Percentiles rank a stretch among this genome's conserved stretches.
These are phyloP conservation scores for Fusarium redolens DNA, from an alignment of 2,329 filamentous ascomycete genomes.

Conservation along the genomic window DNA sequence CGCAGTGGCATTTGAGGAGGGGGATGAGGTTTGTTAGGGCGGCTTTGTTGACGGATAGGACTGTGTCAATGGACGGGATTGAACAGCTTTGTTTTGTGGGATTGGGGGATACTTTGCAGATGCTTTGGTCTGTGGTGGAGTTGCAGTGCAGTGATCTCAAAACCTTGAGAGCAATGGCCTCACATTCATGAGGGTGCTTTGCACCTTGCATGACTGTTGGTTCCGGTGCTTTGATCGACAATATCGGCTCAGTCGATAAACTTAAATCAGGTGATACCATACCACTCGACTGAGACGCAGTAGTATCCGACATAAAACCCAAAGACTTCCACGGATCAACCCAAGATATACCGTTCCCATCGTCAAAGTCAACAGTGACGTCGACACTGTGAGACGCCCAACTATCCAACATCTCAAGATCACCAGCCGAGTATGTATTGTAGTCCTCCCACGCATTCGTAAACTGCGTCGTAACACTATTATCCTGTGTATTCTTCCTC, in stretches of 20 bases:
- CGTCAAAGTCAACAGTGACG: conserved; percentile 20
- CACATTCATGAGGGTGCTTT: conserved; percentile 12
- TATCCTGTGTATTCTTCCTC: conserved; percentile 1
- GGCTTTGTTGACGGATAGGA: conserved; percentile 21
- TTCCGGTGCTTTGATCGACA: background rate
- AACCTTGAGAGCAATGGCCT: conserved; percentile 7
- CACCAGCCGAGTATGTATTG: background rate
- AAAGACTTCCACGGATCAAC: conserved; percentile 14
- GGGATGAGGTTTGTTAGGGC: conserved; percentile 9
- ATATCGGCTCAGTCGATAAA: background rate
- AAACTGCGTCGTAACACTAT: background rate
- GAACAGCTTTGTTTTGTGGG: background rate
- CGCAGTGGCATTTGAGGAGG: conserved; percentile 16
- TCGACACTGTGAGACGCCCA: conserved; percentile 21
- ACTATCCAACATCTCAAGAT: conserved; percentile 8
- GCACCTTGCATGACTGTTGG: background rate
- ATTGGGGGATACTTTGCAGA: background rate
- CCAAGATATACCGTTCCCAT: conserved; percentile 12
- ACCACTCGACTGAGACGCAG: background rate
- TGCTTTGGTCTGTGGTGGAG: background rate
- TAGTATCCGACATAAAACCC: background rate
- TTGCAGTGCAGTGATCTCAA: conserved; percentile 23
- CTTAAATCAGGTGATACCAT: conserved; percentile 10
- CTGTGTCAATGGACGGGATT: conserved; percentile 25
- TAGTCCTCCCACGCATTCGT: conserved; percentile 10